These are phyloP conservation scores for Hevea brasiliensis DNA, from an alignment of 345 rosid species.

Conservation along the genomic window DNA sequence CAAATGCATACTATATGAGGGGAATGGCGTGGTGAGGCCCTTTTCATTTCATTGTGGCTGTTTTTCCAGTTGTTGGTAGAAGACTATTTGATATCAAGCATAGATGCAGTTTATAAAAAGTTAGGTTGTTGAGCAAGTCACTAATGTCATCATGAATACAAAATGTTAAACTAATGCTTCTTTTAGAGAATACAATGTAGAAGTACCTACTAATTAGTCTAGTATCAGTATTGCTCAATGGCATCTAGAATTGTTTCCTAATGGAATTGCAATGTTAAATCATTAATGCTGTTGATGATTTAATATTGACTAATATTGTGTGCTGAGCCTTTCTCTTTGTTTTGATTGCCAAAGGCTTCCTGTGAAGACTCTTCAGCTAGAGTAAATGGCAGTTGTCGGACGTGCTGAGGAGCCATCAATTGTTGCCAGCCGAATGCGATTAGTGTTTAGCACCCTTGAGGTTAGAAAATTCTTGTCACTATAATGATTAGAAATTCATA, in stretches of 20 bases:
- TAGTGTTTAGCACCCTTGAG: conserved; percentile 92
- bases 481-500: background rate
- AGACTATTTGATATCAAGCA: background rate
- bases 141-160: background rate
- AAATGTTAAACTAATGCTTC: background rate
- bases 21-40: conserved; percentile 93
- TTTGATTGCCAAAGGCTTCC: conserved; percentile 62
- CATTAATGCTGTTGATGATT: background rate
- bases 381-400: conserved; percentile 89
- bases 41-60: background rate
- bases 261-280: background rate
- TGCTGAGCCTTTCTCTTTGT: background rate
- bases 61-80: background rate
- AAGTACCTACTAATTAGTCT: background rate
- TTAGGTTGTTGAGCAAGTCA: background rate
- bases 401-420: conserved; percentile 80
- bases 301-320: background rate
- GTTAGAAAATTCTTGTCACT: conserved; percentile 30
- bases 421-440: conserved; percentile 82
- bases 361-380: conserved; percentile 90
- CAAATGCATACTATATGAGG: conserved; percentile 73
- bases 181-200: background rate
- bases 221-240: background rate
- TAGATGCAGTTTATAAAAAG: background rate
- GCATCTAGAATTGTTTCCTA: background rate